Base-by-base conservation (phyloP, 371 early-diverging fungal genomes). In the Racocetra persica region DNA sequence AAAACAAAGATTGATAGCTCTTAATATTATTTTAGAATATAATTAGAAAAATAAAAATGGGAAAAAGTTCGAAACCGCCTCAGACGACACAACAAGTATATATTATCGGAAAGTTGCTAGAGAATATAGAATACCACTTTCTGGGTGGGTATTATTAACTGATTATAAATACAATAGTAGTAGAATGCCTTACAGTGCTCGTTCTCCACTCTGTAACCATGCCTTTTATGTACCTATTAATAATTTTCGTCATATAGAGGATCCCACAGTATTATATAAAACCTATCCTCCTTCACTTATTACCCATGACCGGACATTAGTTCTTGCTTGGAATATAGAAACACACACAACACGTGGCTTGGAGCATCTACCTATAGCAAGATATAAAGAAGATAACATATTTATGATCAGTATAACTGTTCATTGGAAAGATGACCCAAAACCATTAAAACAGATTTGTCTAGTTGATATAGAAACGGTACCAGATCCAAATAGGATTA, bases 21-120 rank as follows among this genome's bases (percentile, higher is more conserved):
- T 51, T 51, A 14, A 14, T 16, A 51, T 51, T 51, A 14, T 51
- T 51, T 4, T 51, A 51, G 16, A 51, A 16, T 14, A 51, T 51
- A 51, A 51, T 51, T 16, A n/a, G n/a, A n/a, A n/a, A n/a, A n/a
- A n/a, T 1, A 51, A 1, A 16, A 51, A 51, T 51, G 0, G 51
- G 51, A 51, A 72, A 1, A 49, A 72, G 26, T 18, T 72, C 2
- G 72, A 71, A 49, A 71, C 52, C 4, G 73, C 54, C 52, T 72
- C 24, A 7, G 73, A 72, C 18, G 54, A 72, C 54, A 51, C 2
- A 8, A 51, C n/a, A 22, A 8, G 20, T 36, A 36, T 75, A 75
- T 75, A 75, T 75, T 59, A 59, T 41, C 57, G 36, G 16, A 75
- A 75, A 75, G 41, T 75, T 59, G 32, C 75, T 32, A 24, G 75